Evolutionary conservation across 768 basidiomycete species (phyloP), one percentile per base, ranked within the genome.

Genomic region (Hirschioporus abietinus): DNA sequence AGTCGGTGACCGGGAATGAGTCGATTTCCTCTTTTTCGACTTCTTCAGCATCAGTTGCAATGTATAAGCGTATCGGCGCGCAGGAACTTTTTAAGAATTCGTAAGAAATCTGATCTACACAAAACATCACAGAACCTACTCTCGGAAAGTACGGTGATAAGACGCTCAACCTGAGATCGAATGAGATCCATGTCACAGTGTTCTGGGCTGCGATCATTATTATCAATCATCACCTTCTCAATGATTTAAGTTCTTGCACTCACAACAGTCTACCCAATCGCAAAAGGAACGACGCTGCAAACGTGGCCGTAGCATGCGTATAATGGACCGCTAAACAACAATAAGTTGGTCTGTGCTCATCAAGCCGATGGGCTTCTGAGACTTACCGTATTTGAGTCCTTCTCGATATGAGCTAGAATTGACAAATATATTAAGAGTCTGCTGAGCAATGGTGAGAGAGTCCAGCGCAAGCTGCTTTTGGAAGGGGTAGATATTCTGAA

Each of bases 221-320:
- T 20, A 64, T 61, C 64, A 65, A 59, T 27, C 24, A 34, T 12
- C 12, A 27, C 52, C 24, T 30, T 4, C 20, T 34, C 30, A 9
- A 36, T 20, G 20, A n/a, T 0, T 15, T 15, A 26, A 67, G 30
- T 60, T 25, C 23, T 26, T 64, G 12, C 1, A 78, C 92, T 77
- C 74, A 94, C 92, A 97, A 96, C 57, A 98, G 82, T 26, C 95
- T 87, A 42, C 89, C 87, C 62, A 97, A 81, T 35, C 95, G 89
- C 63, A 98, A 82, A 67, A 96, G 81, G 76, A 98, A 91, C 3
- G 93, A 93, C 15, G 95, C 95, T 24, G 92, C 86, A 78, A 98
- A 98, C 0, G 95, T 96, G 6, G 95, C 95, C 30, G 93, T 93
- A 58, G 93, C 92, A 74, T 98, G 95, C 17, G 91, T 91, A 72